A percentile compares a stretch with the other conserved stretches of the same genome.
These are phyloP conservation scores for Xylariaceae sp. DNA, from an alignment of 2,329 filamentous ascomycete species.

Conservation along the genomic window DNA sequence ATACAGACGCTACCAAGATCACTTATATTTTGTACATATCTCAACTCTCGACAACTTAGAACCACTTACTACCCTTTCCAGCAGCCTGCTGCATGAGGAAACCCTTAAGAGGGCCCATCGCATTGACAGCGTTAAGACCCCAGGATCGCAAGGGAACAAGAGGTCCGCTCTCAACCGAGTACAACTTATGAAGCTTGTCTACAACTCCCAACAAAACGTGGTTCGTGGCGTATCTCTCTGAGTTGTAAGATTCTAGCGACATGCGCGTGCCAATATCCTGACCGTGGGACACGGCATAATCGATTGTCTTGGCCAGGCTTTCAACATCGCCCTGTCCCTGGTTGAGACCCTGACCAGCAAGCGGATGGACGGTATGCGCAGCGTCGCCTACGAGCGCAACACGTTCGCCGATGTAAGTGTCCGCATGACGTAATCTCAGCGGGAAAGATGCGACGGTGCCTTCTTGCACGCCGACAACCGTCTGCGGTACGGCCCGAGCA, in stretches of 20 bases:
- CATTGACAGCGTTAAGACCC: constrained; percentile 71
- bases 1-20: constrained; percentile 4
- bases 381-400: constrained; percentile 90
- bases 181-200: constrained; percentile 90
- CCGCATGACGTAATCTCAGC: constrained; percentile 85
- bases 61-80: constrained; percentile 40
- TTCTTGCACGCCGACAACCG: constrained; percentile 65
- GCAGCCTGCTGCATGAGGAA: constrained; percentile 77
- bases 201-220: constrained; percentile 71
- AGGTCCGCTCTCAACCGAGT: constrained; percentile 73
- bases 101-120: constrained; percentile 68
- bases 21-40: constrained; percentile 3
- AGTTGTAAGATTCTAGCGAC: constrained; percentile 74
- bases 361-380: constrained; percentile 89
- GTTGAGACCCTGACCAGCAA: constrained; percentile 92
- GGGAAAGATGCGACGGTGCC: constrained; percentile 85
- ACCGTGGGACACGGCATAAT: constrained; percentile 71
- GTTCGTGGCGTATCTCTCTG: constrained; percentile 77
- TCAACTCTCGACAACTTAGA: constrained; percentile 10
- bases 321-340: constrained; percentile 86
- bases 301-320: constrained; percentile 68
- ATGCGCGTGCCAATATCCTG: constrained; percentile 79
- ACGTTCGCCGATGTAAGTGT: constrained; percentile 86
- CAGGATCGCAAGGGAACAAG: constrained; percentile 73
- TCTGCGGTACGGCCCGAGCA: constrained; percentile 55